phyloP scores from a whole-genome alignment of 331 rosid species.

The Malus hybrid region DNA sequence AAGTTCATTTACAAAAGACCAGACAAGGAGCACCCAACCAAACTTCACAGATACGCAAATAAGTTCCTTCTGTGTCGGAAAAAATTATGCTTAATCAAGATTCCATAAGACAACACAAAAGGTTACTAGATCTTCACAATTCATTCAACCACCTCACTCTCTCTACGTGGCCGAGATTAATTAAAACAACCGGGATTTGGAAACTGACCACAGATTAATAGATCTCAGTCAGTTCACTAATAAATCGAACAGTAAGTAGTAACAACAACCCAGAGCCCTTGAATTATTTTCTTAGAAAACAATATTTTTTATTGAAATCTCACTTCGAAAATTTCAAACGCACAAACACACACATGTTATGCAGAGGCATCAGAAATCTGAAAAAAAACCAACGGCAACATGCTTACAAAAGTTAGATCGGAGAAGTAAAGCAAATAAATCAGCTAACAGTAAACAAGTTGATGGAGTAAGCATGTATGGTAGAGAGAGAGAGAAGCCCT shows the following conservation, averaged over 20 bases:
- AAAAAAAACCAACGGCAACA: too few species aligned
- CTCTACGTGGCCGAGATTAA: neutral
- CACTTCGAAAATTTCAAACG: neutral
- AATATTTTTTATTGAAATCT: neutral
- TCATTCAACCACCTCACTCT: neutral
- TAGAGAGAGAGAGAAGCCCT: too few species aligned
- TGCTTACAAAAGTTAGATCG: too few species aligned
- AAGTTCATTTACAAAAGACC: neutral
- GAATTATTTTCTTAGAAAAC: neutral
- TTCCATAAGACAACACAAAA: neutral
- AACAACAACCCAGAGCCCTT: neutral
- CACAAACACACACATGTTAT: neutral
- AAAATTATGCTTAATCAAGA: neutral
- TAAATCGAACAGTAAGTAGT: neutral
- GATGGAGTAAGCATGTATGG: too few species aligned
- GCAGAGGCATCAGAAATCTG: too few species aligned
- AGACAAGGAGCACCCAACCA: neutral
- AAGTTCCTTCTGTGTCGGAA: neutral
- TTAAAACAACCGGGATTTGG: neutral
- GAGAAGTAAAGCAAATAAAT: too few species aligned
- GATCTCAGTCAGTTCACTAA: neutral
- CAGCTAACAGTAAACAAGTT: too few species aligned
- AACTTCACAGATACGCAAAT: neutral
- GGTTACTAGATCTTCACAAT: neutral
- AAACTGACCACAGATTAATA: neutral